Conservation (phyloP, 345 rosid species). For the Citrus sinensis region DNA sequence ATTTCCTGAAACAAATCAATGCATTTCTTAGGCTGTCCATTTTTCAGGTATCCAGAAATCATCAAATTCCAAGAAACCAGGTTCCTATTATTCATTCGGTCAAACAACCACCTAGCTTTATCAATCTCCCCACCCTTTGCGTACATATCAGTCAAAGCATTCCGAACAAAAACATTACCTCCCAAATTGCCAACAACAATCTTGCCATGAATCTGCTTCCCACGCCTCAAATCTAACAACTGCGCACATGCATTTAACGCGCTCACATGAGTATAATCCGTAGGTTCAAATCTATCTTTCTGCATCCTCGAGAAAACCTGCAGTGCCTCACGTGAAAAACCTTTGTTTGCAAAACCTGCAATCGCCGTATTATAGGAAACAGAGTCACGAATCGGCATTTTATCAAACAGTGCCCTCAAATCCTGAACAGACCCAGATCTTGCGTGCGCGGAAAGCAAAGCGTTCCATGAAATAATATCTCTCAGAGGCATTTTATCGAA, state of each 20-base stretch:
- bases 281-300: constrained; percentile 33
- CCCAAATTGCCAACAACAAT: constrained; percentile 27
- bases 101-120: constrained; percentile 45
- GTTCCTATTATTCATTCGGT: constrained; percentile 32
- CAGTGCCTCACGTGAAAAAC: constrained; percentile 34
- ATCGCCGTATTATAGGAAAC: constrained; percentile 53
- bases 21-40: constrained; percentile 41
- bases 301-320: constrained; percentile 36
- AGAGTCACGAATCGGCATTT: constrained; percentile 47
- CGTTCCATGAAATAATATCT: constrained; percentile 58
- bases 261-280: constrained; percentile 50
- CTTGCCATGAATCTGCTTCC: constrained; percentile 58
- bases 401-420: constrained; percentile 32
- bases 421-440: constrained; percentile 37
- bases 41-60: constrained; percentile 48
- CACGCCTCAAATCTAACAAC: constrained; percentile 41
- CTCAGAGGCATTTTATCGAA: constrained; percentile 51
- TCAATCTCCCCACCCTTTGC: constrained; percentile 51
- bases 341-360: constrained; percentile 36
- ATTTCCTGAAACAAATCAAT: constrained; percentile 44
- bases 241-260: constrained; percentile 48
- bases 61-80: constrained; percentile 55
- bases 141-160: constrained; percentile 55
- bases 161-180: constrained; percentile 40
- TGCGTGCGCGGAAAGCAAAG: constrained; percentile 45